Conservation (phyloP, 163 green algal genomes). For the Volvox carteri region DNA sequence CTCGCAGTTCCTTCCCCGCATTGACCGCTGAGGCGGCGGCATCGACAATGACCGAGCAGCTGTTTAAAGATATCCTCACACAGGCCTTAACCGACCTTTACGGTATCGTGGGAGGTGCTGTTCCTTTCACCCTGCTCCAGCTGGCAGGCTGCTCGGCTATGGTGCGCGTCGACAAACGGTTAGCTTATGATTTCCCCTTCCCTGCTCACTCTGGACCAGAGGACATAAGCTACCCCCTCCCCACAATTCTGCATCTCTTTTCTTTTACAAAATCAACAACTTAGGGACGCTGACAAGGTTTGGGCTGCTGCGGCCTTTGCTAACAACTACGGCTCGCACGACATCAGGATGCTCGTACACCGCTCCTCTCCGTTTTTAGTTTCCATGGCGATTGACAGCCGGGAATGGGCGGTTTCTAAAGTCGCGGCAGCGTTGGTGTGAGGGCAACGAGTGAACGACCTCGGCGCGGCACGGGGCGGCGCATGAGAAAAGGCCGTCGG, state of each 20-base stretch:
- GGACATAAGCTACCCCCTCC: background rate
- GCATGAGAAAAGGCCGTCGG: too few species aligned
- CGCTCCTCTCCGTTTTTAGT: constrained; percentile 17
- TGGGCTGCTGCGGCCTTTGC: constrained; percentile 37
- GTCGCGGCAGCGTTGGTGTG: background rate
- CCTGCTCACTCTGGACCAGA: background rate
- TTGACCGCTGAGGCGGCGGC: background rate
- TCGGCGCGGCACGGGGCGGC: too few species aligned
- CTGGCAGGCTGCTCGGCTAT: constrained; percentile 12
- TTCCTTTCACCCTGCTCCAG: background rate
- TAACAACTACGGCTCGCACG: background rate
- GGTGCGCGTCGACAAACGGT: constrained; percentile 28
- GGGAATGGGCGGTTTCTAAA: background rate
- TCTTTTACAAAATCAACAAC: background rate
- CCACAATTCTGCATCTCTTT: background rate
- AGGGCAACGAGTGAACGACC: too few species aligned
- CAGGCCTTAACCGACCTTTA: constrained; percentile 19
- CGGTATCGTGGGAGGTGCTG: constrained; percentile 31
- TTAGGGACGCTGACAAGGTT: constrained; percentile 38
- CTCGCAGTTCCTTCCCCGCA: constrained; percentile 16
- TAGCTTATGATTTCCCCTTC: background rate
- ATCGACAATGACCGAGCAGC: constrained; percentile 22
- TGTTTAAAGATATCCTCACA: constrained; percentile 28
- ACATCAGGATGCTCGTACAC: background rate
- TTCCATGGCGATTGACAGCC: constrained; percentile 1